Percentiles rank a stretch among this genome's conserved stretches.
phyloP scores from a whole-genome alignment of 306 rosid genomes.

The Cercis canadensis region DNA sequence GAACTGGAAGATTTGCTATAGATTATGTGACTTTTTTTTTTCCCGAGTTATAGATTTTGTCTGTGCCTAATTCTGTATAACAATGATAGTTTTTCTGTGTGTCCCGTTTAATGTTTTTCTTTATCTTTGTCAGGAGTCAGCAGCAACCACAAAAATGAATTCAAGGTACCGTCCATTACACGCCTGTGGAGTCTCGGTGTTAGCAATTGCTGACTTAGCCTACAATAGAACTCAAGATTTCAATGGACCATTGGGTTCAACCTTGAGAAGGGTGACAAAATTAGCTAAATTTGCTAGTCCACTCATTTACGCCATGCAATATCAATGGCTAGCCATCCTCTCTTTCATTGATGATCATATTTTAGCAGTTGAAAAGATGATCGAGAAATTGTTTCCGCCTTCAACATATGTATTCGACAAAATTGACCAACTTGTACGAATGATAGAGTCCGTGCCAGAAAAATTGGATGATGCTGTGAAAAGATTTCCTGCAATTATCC shows the following conservation, averaged over 20 bases:
- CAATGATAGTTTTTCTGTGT: neutral
- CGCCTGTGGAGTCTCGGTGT: conserved; percentile 60
- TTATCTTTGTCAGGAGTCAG: conserved; percentile 41
- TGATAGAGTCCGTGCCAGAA: conserved; percentile 46
- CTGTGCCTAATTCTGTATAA: too few species aligned
- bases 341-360: conserved; percentile 58
- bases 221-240: conserved; percentile 48
- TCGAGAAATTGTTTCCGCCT: conserved; percentile 62
- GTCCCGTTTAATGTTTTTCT: neutral
- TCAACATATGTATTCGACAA: conserved; percentile 53
- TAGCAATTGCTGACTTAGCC: conserved; percentile 48
- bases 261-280: conserved; percentile 42
- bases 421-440: conserved; percentile 53
- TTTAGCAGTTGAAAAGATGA: conserved; percentile 40
- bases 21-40: too few species aligned
- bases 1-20: too few species aligned
- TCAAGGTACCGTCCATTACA: conserved; percentile 63
- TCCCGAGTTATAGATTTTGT: too few species aligned
- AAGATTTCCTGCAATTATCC: conserved; percentile 43
- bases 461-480: conserved; percentile 51
- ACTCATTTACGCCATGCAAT: conserved; percentile 41
- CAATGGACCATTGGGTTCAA: conserved; percentile 61
- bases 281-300: conserved; percentile 46
- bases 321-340: conserved; percentile 56
- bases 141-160: conserved; percentile 39